Percentiles rank a stretch among this genome's conserved stretches.
Evolutionary conservation across 495 filamentous ascomycete species (phyloP).

Genomic region (Penicillium robsamsonii): DNA sequence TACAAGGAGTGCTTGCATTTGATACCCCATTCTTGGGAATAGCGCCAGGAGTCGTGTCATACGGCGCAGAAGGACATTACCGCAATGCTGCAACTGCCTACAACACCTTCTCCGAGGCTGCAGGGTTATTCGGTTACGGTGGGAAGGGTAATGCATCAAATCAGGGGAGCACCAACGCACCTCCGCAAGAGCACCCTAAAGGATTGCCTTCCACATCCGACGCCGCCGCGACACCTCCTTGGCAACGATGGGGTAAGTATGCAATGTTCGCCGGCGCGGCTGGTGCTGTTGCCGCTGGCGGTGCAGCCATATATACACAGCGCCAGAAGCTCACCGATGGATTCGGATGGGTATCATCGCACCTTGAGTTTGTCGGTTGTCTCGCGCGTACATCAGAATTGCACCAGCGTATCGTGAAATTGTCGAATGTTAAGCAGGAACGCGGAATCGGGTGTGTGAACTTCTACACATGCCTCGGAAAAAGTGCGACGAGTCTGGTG

Average conservation of each 20-base stretch:
- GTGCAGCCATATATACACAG: conserved; percentile 82
- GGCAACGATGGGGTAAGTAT: conserved; percentile 75
- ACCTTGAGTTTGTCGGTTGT: conserved; percentile 94
- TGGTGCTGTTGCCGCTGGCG: conserved; percentile 78
- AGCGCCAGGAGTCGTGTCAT: conserved; percentile 80
- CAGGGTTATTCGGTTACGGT: conserved; percentile 59
- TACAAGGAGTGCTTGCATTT: conserved; percentile 88
- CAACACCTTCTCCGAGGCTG: conserved; percentile 63
- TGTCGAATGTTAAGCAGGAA: conserved; percentile 55
- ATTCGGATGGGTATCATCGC: conserved; percentile 77
- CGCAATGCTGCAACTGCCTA: conserved; percentile 69
- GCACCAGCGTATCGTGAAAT: conserved; percentile 55
- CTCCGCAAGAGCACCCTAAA: conserved; percentile 17
- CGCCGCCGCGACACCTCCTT: conserved; percentile 56
- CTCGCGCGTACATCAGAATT: conserved; percentile 77
- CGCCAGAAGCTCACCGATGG: conserved; percentile 71
- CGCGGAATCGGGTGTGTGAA: conserved; percentile 69
- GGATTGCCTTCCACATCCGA: conserved; percentile 35
- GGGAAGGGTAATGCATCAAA: conserved; percentile 26
- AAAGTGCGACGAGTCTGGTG: conserved; percentile 48
- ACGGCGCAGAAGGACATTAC: conserved; percentile 84
- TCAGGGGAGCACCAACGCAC: conserved; percentile 11
- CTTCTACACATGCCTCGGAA: conserved; percentile 79
- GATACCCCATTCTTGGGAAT: conserved; percentile 95
- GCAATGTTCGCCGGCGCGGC: conserved; percentile 82